Base-by-base conservation (phyloP, 1,284 basidiomycete species). In the Malassezia caprae region DNA sequence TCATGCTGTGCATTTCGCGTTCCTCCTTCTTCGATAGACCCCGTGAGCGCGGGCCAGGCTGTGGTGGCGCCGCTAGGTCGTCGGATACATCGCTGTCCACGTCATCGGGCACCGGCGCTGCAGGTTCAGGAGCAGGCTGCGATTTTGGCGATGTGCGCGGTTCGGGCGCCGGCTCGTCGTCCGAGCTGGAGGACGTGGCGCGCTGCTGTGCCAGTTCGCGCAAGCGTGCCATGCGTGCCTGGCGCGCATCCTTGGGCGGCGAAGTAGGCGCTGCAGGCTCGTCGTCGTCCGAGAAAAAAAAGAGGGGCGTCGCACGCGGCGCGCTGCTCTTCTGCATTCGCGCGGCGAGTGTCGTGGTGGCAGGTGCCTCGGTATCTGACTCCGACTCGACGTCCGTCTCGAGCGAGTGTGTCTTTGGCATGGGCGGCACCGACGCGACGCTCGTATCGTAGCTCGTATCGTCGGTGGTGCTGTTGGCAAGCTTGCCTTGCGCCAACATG, bases 21-120 rank as follows among this genome's bases (percentile, higher is more conserved):
- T 62, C 31, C 32, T 69, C 67, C 48, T 69, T 67, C 30, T 65
- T 65, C 51, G 47, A 61, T 13, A 69, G 61, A 5, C 65, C 65
- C 51, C 62, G 59, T 48, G 39, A 31, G 35, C 19, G 19, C 26
- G 45, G 15, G 21, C 45, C 15, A 26, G 23, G 32, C 12, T 28
- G 19, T 4, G 48, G 12, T 19, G 23, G 26, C 6, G 48, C 39
- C 17, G 37, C 28, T 2, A 27, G 24, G 30, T 34, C 44, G 13
- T 31, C 34, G 1, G 23, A 23, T 8, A 40, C 31, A 7, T 52
- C 50, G 32, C 19, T 26, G 13, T 45, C 31, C 39, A 19, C 39
- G 11, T 24, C 34, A 11, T 13, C 26, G 17, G 48, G 21, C 19
- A 6, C 21, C 13, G 48, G 24, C 21, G 44, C 6, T 19, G 12